Conservation (phyloP, 169 alveolate species). For the Plasmodium vinckei region DNA sequence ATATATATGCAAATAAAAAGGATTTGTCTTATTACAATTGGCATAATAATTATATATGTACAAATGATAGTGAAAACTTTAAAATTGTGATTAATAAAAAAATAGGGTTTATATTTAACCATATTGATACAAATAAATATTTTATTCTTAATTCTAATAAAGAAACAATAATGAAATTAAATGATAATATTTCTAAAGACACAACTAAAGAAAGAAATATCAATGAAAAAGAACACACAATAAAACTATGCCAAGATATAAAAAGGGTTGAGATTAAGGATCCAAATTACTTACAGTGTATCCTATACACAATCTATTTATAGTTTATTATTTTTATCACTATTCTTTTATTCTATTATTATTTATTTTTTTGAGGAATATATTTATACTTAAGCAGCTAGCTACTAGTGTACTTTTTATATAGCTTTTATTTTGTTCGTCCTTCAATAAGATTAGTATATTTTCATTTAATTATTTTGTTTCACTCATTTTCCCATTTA, state of each 20-base stretch:
- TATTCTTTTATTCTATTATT: conserved; percentile 1
- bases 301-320: conserved; percentile 30
- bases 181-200: conserved; percentile 32
- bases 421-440: neutral
- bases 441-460: neutral
- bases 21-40: conserved; percentile 64
- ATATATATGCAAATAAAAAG: conserved; percentile 56
- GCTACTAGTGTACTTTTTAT: neutral
- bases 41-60: conserved; percentile 64
- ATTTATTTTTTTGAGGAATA: neutral
- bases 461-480: conserved; percentile 5
- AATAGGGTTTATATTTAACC: conserved; percentile 61
- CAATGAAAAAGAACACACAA: conserved; percentile 10
- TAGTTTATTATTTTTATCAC: neutral
- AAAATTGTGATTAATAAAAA: conserved; percentile 50
- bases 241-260: conserved; percentile 26
- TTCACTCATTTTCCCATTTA: neutral
- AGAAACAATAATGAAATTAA: conserved; percentile 32
- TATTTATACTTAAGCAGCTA: neutral
- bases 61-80: conserved; percentile 55
- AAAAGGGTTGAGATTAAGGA: conserved; percentile 38
- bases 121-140: conserved; percentile 25
- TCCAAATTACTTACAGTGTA: conserved; percentile 52
- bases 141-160: conserved; percentile 31
- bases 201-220: neutral